Percentiles rank a stretch among this genome's conserved stretches.
phyloP scores from a whole-genome alignment of 257 asterid species.

The Nicotiana obtusifolia region DNA sequence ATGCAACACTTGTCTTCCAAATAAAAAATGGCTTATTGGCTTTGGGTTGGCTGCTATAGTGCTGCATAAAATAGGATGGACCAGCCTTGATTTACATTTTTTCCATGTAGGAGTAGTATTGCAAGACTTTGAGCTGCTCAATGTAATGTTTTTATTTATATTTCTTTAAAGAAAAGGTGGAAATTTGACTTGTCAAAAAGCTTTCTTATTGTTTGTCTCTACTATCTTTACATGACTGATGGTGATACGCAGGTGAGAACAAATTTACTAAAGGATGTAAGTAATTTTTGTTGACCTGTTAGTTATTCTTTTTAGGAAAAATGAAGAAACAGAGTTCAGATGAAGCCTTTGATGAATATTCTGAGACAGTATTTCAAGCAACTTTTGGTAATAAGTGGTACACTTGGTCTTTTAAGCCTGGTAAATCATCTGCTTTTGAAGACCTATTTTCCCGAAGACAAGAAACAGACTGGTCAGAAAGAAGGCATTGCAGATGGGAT shows the following conservation, averaged over 20 bases:
- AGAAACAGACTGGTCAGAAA: slow-evolving; percentile 29
- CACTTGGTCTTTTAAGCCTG: slow-evolving; percentile 44
- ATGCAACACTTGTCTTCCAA: background rate
- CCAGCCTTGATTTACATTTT: background rate
- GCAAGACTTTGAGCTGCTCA: background rate
- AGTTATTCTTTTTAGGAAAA: slow-evolving; percentile 38
- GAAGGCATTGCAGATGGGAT: slow-evolving; percentile 27
- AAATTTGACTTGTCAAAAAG: background rate
- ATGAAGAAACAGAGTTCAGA: slow-evolving; percentile 23
- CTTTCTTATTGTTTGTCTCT: slow-evolving; percentile 6
- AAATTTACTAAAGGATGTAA: background rate
- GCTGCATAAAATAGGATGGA: background rate
- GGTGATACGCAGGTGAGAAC: background rate
- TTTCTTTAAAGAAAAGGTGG: background rate
- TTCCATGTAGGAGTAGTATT: background rate
- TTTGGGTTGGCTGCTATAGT: background rate
- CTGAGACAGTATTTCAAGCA: slow-evolving; percentile 45
- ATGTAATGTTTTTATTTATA: background rate
- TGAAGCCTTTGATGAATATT: slow-evolving; percentile 41
- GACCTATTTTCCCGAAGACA: slow-evolving; percentile 44
- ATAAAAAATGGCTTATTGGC: background rate
- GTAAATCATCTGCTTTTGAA: slow-evolving; percentile 21
- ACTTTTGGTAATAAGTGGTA: slow-evolving; percentile 45
- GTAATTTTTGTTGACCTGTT: background rate
- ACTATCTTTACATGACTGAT: background rate